These are phyloP conservation scores for Diatrype stigma DNA, from an alignment of 2,329 filamentous ascomycete genomes.

Conservation along the genomic window DNA sequence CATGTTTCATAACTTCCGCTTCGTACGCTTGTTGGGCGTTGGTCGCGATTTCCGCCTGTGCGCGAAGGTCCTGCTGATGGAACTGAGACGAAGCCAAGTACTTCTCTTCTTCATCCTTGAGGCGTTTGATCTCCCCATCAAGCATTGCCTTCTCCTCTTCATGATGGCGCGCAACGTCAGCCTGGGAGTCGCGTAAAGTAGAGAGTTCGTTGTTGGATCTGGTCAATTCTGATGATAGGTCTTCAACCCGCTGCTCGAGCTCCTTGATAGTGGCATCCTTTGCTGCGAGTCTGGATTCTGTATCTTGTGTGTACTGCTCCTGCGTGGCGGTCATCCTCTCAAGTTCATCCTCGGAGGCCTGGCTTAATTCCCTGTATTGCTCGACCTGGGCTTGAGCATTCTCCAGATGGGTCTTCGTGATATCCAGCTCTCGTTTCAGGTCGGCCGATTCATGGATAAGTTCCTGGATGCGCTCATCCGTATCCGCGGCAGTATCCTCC, in stretches of 20 bases:
- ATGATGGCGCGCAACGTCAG: conserved; percentile 64
- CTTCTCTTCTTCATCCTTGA: conserved; percentile 80
- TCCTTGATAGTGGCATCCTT: conserved; percentile 79
- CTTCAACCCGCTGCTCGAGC: conserved; percentile 77
- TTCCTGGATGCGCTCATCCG: conserved; percentile 68
- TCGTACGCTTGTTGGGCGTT: conserved; percentile 96
- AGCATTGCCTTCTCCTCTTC: conserved; percentile 80
- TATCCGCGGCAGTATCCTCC: conserved; percentile 38
- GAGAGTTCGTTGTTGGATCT: conserved; percentile 80
- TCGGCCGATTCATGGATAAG: conserved; percentile 79
- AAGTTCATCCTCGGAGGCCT: conserved; percentile 81
- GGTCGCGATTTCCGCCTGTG: conserved; percentile 88
- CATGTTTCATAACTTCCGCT: conserved; percentile 88
- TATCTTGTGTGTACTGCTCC: conserved; percentile 84
- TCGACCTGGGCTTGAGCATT: conserved; percentile 77
- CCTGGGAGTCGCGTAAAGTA: conserved; percentile 72
- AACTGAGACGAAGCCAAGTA: conserved; percentile 76
- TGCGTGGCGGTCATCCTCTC: conserved; percentile 74
- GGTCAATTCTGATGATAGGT: conserved; percentile 76
- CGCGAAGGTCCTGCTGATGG: conserved; percentile 86
- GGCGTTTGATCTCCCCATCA: conserved; percentile 71
- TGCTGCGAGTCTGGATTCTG: conserved; percentile 68
- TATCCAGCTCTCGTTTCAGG: conserved; percentile 79
- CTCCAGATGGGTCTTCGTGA: conserved; percentile 75
- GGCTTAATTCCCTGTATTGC: conserved; percentile 83